Evolutionary conservation across 768 basidiomycete genomes (phyloP).

Genomic region (Tylopilus cervinicoccineus): DNA sequence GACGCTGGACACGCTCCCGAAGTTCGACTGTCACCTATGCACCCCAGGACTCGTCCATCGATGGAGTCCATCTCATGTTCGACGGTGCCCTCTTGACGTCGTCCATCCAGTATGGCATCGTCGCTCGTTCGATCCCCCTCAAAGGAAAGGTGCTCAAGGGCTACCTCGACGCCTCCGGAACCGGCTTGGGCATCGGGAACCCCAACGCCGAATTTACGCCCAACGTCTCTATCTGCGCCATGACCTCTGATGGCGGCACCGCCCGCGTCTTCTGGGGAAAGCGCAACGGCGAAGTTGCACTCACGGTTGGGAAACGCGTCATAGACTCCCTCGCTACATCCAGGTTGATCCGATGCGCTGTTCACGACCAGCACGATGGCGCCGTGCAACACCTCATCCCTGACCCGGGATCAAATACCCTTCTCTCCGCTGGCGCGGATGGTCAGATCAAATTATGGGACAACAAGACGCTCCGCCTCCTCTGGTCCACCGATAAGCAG

Average conservation of each 20-base stretch:
- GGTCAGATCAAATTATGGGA: conserved; percentile 77
- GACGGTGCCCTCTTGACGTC: conserved; percentile 53
- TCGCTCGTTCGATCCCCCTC: conserved; percentile 68
- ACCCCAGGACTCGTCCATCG: conserved; percentile 57
- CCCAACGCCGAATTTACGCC: conserved; percentile 74
- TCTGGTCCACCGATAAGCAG: conserved; percentile 58
- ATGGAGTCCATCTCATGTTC: conserved; percentile 58
- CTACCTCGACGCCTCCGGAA: conserved; percentile 61
- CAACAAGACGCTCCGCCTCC: conserved; percentile 44
- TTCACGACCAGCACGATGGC: conserved; percentile 63
- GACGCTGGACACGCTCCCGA: conserved; percentile 68
- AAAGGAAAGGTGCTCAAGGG: conserved; percentile 68
- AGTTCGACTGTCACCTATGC: conserved; percentile 57
- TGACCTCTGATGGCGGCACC: conserved; percentile 60
- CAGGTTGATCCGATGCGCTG: conserved; percentile 43
- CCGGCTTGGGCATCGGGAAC: conserved; percentile 60
- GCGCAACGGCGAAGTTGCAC: conserved; percentile 59
- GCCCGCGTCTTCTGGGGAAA: conserved; percentile 75
- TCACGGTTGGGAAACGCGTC: conserved; percentile 52
- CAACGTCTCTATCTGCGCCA: conserved; percentile 54
- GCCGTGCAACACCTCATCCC: conserved; percentile 54
- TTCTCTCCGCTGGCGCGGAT: conserved; percentile 57
- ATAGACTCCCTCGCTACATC: conserved; percentile 53
- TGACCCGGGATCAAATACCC: conserved; percentile 34
- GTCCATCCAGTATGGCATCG: conserved; percentile 64